Evolutionary conservation across 352 stramenopile species (phyloP), one percentile per base, ranked within the genome.

Genomic region (Pythium brachiatum): DNA sequence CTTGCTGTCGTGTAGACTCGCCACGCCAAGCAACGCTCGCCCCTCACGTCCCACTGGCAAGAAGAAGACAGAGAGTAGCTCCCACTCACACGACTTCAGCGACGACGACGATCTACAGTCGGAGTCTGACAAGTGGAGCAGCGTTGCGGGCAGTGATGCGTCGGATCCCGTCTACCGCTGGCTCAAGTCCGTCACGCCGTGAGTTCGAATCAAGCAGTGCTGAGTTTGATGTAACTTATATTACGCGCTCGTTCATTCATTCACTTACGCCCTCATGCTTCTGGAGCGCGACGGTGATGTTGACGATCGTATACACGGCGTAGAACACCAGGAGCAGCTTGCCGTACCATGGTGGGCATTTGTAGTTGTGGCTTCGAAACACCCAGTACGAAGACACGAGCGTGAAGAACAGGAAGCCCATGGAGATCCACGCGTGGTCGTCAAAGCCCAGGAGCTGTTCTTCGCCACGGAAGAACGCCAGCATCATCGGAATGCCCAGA

Each of bases 301-400:
- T 92, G n/a, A 89, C 46, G 16, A 78, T 59, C 11, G 86, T 89
- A 66, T 93, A 95, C 43, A 86, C 46, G 23, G 66, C 61, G 65
- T 95, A 95, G 62, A 82, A 80, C 23, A 63, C 67, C 34, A 91
- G 75, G 25, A 93, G 78, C 46, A 89, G 41, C 57, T 81, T 86
- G 29, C 81, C 86, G 62, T 91, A 95, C 79, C 81, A 92, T 3
- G 58, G 29, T 2, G 84, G 84, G 38, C 84, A 92, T 26, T 57
- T 72, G 65, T 83, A 93, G 20, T 75, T 59, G 59, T 89, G 66
- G 21, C 62, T 51, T 0, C 69, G 65, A 58, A 90, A 88, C 6
- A 95, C 79, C 23, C 76, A 39, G 38, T 80, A 75, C 13, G 82
- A 87, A 0, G 71, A 64, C 0, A 63, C 59, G 5, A 93, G 75